Base-by-base conservation (phyloP, 169 alveolate genomes). In the Eimeria nieschulzi region DNA sequence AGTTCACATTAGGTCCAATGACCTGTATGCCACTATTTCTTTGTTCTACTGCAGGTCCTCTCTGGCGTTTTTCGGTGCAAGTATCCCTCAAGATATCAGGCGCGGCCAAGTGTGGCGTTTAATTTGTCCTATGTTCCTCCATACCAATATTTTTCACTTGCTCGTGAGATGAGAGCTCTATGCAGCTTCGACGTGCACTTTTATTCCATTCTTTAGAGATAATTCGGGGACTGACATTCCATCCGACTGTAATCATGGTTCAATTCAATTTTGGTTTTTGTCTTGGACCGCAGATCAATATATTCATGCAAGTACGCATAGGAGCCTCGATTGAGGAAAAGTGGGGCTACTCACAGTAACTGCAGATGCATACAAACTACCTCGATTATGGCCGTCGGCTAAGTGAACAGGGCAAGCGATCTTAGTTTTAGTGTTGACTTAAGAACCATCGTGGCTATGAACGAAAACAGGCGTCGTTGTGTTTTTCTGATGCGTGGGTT, bases 81-180 rank as follows among this genome's bases (percentile, higher is more conserved):
- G 75, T 59, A 76, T 80, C 59, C 90, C 86, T 10, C 76, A 61
- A 25, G 75, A 46, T 46, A 80, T 80, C 26, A 80, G 94, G 19
- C 46, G 78, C 9, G 94, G 94, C 61, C 71, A 83, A 59, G 21
- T 91, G 25, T 83, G 94, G 90, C 79, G 94, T 17, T 73, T 91
- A 10, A 46, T 73, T 0, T 79, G 86, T 23, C 90, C 91, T 2
- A 21, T 73, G 17, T 82, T 73, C 56, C 91, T 75, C 12, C 91
- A 75, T 23, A 21, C 59, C 56, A 91, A 56, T 53, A 79, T 87
- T 13, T 73, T 87, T 26, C 92, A 87, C 66, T 56, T 87, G 7
- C 39, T 87, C 59, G 92, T 87, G 46, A 26, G 92, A 10, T 33
- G 39, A 13, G n/a, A 8, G 46, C 21, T 68, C 46, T 13, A 39